Evolutionary conservation across 306 rosid genomes (phyloP).

Genomic region (Myrica gale): DNA sequence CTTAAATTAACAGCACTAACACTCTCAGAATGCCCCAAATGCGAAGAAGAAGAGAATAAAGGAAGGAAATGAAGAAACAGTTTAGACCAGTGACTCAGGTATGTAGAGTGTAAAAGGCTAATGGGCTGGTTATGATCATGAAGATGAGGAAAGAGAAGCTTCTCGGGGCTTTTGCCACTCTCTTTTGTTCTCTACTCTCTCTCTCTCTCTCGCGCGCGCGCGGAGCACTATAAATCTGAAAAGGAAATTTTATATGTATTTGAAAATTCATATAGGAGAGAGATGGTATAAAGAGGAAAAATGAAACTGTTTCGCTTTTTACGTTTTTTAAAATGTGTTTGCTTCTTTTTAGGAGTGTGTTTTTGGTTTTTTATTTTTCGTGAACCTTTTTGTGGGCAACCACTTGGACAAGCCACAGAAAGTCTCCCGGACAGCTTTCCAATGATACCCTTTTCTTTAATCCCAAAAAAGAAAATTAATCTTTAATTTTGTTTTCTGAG

Average conservation of each 20-base stretch:
- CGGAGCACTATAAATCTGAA: constrained; percentile 4
- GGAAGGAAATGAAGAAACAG: background rate
- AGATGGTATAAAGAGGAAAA: constrained; percentile 30
- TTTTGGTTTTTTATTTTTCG: constrained; percentile 1
- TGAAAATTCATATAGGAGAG: background rate
- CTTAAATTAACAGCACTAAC: constrained; percentile 10
- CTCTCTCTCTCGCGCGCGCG: background rate
- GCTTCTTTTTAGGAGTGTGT: constrained; percentile 38
- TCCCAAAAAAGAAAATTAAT: too few relatives aligned
- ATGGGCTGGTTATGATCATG: constrained; percentile 22
- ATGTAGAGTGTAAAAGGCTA: constrained; percentile 24
- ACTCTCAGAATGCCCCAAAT: constrained; percentile 35
- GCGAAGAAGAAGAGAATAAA: constrained; percentile 9
- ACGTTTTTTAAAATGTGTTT: constrained; percentile 18
- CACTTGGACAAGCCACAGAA: constrained; percentile 71
- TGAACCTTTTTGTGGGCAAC: constrained; percentile 59
- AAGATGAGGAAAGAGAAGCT: constrained; percentile 29
- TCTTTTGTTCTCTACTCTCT: constrained; percentile 29
- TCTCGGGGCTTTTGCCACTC: constrained; percentile 35
- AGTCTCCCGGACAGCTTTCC: constrained; percentile 45
- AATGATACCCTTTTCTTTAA: background rate
- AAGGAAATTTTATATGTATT: too few relatives aligned
- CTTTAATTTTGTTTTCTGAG: too few relatives aligned
- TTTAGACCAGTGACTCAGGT: constrained; percentile 29
- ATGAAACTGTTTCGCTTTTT: constrained; percentile 28